Evolutionary conservation across 352 stramenopile genomes (phyloP).

Genomic region (Globisporangium okanoganense): DNA sequence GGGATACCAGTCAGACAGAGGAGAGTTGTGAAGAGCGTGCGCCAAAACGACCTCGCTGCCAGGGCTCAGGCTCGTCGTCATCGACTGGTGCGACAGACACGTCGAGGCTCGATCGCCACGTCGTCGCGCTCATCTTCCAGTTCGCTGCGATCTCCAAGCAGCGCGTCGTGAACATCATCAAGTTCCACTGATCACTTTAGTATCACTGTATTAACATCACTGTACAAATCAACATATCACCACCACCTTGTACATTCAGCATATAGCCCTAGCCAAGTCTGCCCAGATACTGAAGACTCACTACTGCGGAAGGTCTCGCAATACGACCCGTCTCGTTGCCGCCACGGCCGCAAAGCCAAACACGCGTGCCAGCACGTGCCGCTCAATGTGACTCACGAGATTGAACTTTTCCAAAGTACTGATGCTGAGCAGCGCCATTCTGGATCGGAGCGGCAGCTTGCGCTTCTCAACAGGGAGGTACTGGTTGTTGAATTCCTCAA

Average conservation of each 20-base stretch:
- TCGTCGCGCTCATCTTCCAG: constrained; percentile 13
- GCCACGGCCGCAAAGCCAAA: constrained; percentile 6
- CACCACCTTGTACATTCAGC: background rate
- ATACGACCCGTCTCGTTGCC: background rate
- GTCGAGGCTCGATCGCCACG: constrained; percentile 11
- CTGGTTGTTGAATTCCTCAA: background rate
- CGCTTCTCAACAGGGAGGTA: constrained; percentile 6
- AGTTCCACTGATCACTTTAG: constrained; percentile 2
- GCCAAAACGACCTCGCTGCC: background rate
- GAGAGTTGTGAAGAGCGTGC: background rate
- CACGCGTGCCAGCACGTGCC: constrained; percentile 3
- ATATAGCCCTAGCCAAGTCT: too few relatives aligned
- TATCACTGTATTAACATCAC: background rate
- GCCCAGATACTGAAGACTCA: too few relatives aligned
- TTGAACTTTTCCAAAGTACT: background rate
- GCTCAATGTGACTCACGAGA: background rate
- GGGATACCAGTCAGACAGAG: background rate
- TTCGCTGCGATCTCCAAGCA: constrained; percentile 13
- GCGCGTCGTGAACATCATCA: constrained; percentile 12
- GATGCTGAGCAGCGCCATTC: constrained; percentile 3
- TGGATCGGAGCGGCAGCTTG: background rate
- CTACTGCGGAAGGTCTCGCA: background rate
- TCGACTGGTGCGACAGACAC: constrained; percentile 3
- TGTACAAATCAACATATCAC: background rate
- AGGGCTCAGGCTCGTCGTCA: background rate